Evolutionary conservation across 768 basidiomycete species (phyloP).

Genomic region (Russula foetens): DNA sequence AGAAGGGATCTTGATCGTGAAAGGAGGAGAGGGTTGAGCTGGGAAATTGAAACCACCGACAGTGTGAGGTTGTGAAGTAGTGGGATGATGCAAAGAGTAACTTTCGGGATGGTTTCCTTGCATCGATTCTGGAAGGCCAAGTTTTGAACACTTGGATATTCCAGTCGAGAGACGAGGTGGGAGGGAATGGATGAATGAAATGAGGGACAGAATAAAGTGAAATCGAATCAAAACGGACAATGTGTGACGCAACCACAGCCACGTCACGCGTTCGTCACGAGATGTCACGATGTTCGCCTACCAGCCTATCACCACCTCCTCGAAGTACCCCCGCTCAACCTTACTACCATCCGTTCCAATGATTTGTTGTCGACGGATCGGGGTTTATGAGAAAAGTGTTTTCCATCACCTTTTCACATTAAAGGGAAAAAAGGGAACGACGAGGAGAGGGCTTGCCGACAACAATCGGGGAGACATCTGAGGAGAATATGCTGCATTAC

Average conservation of each 20-base stretch:
- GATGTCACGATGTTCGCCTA: slow-evolving; percentile 3
- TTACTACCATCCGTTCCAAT: neutral
- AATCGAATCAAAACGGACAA: slow-evolving; percentile 13
- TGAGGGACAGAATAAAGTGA: neutral
- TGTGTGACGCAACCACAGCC: slow-evolving; percentile 11
- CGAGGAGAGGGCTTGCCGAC: neutral
- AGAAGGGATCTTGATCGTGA: slow-evolving; percentile 19
- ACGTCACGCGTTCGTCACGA: slow-evolving; percentile 16
- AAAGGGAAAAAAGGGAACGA: neutral
- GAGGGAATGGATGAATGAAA: neutral
- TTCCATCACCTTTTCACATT: neutral
- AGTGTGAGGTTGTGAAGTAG: slow-evolving; percentile 9
- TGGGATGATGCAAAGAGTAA: slow-evolving; percentile 1
- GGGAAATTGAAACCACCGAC: slow-evolving; percentile 19
- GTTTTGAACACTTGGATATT: neutral
- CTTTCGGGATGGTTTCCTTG: slow-evolving; percentile 14
- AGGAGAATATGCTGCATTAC: slow-evolving; percentile 9
- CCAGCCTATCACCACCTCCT: slow-evolving; percentile 10
- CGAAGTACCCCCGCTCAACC: slow-evolving; percentile 4
- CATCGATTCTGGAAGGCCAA: slow-evolving; percentile 13
- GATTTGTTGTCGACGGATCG: slow-evolving; percentile 6
- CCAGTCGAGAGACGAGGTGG: neutral
- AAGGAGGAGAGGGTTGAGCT: slow-evolving; percentile 1
- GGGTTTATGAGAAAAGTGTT: neutral
- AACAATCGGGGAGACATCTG: neutral